Evolutionary conservation across 768 basidiomycete species (phyloP).

Genomic region (Pleurotus djamor): DNA sequence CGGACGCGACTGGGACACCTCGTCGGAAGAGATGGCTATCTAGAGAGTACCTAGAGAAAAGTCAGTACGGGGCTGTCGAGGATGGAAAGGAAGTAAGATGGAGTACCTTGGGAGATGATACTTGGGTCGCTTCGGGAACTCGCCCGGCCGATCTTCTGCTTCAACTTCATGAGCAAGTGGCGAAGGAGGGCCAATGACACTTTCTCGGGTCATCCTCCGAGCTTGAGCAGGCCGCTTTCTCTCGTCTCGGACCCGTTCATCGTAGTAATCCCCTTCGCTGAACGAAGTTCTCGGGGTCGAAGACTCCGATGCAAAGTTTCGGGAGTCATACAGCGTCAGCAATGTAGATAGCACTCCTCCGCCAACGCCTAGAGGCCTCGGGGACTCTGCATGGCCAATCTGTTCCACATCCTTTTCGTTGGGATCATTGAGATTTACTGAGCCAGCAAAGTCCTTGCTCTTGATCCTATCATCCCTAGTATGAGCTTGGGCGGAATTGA

Average conservation of each 20-base stretch:
- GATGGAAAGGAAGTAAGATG: background rate
- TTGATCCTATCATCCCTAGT: conserved; percentile 8
- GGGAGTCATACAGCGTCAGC: conserved; percentile 57
- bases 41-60: conserved; percentile 18
- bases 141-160: conserved; percentile 4
- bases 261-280: background rate
- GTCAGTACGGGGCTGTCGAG: background rate
- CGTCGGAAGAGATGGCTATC: conserved; percentile 12
- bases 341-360: conserved; percentile 66
- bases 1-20: background rate
- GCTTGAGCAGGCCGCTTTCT: conserved; percentile 9
- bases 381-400: conserved; percentile 8
- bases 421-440: conserved; percentile 6
- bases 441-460: conserved; percentile 9
- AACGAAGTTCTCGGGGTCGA: conserved; percentile 16
- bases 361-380: conserved; percentile 19
- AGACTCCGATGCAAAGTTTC: conserved; percentile 15
- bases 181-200: conserved; percentile 7
- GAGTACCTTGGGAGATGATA: conserved; percentile 60
- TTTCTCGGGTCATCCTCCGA: conserved; percentile 1
- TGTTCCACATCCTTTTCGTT: conserved; percentile 18
- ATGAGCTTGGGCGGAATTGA: background rate
- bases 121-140: conserved; percentile 45
- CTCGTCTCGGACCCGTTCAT: conserved; percentile 10
- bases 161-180: conserved; percentile 3